Evolutionary conservation across 2,329 filamentous ascomycete species (phyloP).

Genomic region (Hypoxylon sp.): DNA sequence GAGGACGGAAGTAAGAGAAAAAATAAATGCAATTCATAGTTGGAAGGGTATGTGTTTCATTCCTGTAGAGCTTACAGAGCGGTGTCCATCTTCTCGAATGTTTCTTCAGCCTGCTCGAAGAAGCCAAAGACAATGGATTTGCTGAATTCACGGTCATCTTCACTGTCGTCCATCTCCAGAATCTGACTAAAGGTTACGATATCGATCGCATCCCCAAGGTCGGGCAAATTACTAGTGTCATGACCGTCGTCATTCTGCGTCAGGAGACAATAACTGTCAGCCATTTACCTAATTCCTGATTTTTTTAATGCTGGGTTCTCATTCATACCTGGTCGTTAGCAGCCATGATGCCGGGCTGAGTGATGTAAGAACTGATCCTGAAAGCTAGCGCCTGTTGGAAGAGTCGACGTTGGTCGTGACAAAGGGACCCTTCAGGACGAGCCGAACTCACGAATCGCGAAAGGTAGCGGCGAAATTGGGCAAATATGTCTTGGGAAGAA

Average conservation of each 20-base stretch:
- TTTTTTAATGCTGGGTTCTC: slow-evolving; percentile 12
- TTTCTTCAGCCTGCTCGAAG: slow-evolving; percentile 90
- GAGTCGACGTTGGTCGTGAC: slow-evolving; percentile 28
- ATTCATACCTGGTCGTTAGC: slow-evolving; percentile 52
- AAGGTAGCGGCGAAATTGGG: slow-evolving; percentile 31
- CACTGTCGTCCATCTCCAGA: slow-evolving; percentile 97
- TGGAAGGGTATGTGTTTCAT: slow-evolving; percentile 23
- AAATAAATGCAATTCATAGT: slow-evolving; percentile 12
- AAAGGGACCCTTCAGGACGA: slow-evolving; percentile 24
- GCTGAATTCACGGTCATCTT: slow-evolving; percentile 88
- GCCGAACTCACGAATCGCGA: slow-evolving; percentile 34
- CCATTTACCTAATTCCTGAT: slow-evolving; percentile 15
- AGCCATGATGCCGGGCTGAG: slow-evolving; percentile 47
- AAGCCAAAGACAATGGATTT: slow-evolving; percentile 90
- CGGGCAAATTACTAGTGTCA: slow-evolving; percentile 65
- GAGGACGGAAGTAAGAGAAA: neutral
- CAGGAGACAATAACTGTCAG: slow-evolving; percentile 23
- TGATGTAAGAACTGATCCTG: slow-evolving; percentile 33
- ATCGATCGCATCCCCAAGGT: slow-evolving; percentile 85
- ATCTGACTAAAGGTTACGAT: slow-evolving; percentile 90
- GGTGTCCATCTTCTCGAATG: slow-evolving; percentile 86
- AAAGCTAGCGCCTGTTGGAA: slow-evolving; percentile 32
- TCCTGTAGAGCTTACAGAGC: slow-evolving; percentile 76
- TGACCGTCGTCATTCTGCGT: slow-evolving; percentile 65
- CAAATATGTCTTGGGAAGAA: slow-evolving; percentile 40